These are phyloP conservation scores for Azolla pinnata DNA, from an alignment of 75 land plant genomes.

Conservation along the genomic window DNA sequence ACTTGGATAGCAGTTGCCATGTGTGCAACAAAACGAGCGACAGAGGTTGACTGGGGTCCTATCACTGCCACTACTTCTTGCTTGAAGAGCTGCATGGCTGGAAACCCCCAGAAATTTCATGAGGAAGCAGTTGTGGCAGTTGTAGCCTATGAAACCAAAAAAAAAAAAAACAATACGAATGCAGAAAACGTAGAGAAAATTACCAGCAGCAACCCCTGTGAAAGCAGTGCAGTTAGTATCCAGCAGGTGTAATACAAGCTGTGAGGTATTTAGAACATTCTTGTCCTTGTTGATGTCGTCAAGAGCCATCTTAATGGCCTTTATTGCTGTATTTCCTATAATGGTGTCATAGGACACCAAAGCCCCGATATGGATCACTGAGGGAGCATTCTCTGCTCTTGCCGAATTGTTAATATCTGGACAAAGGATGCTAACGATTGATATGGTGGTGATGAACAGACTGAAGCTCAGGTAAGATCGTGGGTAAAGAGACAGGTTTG, in stretches of 20 bases:
- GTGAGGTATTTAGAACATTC: conserved; percentile 33
- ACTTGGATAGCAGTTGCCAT: conserved; percentile 24
- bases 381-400: too few species aligned
- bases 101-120: too few species aligned
- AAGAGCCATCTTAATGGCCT: conserved; percentile 45
- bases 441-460: too few species aligned
- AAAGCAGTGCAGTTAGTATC: conserved; percentile 44
- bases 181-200: too few species aligned
- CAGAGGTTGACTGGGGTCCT: conserved; percentile 25
- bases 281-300: conserved; percentile 48
- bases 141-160: too few species aligned
- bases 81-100: conserved; percentile 23
- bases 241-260: conserved; percentile 21
- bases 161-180: too few species aligned
- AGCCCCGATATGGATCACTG: conserved; percentile 41
- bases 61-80: conserved; percentile 23
- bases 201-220: conserved; percentile 40
- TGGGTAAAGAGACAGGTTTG: too few species aligned
- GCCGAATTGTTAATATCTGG: too few species aligned
- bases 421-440: too few species aligned
- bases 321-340: conserved; percentile 37
- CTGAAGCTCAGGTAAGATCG: too few species aligned
- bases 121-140: too few species aligned
- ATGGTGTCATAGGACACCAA: conserved; percentile 44
- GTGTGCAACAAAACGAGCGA: conserved; percentile 19